Evolutionary conservation across 768 basidiomycete species (phyloP).

Genomic region (Leccinum disarticulatum): DNA sequence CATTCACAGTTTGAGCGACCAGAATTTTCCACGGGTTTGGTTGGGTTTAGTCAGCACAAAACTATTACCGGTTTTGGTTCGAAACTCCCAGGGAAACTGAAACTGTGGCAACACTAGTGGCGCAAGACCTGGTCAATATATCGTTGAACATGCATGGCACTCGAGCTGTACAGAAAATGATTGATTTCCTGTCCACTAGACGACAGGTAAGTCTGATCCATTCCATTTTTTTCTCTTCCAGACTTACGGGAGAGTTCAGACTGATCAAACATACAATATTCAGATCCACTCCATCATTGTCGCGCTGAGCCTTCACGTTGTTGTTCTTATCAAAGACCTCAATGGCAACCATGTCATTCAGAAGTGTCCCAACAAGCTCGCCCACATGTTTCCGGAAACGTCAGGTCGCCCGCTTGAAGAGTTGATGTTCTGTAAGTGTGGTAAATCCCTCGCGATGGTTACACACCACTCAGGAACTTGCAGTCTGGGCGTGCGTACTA

Average conservation of each 20-base stretch:
- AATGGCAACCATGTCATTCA: slow-evolving; percentile 98
- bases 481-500: no score
- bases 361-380: slow-evolving; percentile 97
- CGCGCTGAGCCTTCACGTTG: slow-evolving; percentile 95
- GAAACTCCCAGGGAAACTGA: no score
- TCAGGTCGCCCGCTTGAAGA: no score
- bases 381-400: slow-evolving; percentile 35
- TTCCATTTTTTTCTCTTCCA: slow-evolving; percentile 39
- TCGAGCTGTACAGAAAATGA: slow-evolving; percentile 99
- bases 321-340: slow-evolving; percentile 97
- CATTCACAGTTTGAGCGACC: no score
- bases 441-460: no score
- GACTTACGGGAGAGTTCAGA: slow-evolving; percentile 61
- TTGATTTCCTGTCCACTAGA: slow-evolving; percentile 95
- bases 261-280: slow-evolving; percentile 78
- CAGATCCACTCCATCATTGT: slow-evolving; percentile 97
- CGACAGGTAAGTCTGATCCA: slow-evolving; percentile 70
- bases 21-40: no score
- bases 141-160: slow-evolving; percentile 99
- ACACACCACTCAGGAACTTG: no score
- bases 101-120: no score
- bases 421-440: no score
- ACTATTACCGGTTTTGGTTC: no score
- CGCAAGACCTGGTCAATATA: slow-evolving; percentile 95
- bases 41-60: no score